These are phyloP conservation scores for Eucalyptus microcorys DNA, from an alignment of 345 rosid genomes.

Conservation along the genomic window DNA sequence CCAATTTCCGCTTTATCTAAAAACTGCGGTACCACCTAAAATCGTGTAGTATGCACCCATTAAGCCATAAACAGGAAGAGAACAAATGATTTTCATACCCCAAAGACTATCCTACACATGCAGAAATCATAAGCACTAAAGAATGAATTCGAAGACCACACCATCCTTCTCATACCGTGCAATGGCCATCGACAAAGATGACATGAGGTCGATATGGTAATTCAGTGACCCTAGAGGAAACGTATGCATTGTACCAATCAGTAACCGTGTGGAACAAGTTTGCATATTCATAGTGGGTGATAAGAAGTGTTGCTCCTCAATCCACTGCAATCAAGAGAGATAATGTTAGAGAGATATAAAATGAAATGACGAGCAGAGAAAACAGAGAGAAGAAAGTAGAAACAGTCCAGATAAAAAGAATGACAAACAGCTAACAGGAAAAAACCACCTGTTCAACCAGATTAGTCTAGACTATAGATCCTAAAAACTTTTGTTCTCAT, in stretches of 20 bases:
- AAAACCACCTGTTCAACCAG: not conserved
- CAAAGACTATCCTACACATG: not conserved
- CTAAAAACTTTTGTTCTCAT: not conserved
- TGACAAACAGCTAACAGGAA: not conserved
- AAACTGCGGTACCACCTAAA: not conserved
- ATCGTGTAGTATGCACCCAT: not conserved
- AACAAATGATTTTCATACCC: not conserved
- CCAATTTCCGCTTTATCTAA: not conserved
- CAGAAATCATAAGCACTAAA: not conserved
- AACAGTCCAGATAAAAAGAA: not conserved
- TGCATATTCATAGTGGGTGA: constrained; percentile 84
- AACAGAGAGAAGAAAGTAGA: not conserved
- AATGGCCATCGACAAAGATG: constrained; percentile 84
- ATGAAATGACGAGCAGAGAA: not conserved
- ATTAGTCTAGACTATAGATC: not conserved
- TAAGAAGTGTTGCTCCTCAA: constrained; percentile 73
- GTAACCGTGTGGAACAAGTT: constrained; percentile 88
- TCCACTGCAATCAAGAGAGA: constrained; percentile 51
- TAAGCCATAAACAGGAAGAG: not conserved
- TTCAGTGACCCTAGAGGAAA: constrained; percentile 77
- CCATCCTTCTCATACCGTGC: constrained; percentile 29
- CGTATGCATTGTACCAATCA: constrained; percentile 92
- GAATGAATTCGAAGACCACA: not conserved
- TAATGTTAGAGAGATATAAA: not conserved
- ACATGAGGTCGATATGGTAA: constrained; percentile 72